Evolutionary conservation across 495 filamentous ascomycete species (phyloP), one percentile per base, ranked within the genome.

Genomic region (Jackrogersella multiformis): DNA sequence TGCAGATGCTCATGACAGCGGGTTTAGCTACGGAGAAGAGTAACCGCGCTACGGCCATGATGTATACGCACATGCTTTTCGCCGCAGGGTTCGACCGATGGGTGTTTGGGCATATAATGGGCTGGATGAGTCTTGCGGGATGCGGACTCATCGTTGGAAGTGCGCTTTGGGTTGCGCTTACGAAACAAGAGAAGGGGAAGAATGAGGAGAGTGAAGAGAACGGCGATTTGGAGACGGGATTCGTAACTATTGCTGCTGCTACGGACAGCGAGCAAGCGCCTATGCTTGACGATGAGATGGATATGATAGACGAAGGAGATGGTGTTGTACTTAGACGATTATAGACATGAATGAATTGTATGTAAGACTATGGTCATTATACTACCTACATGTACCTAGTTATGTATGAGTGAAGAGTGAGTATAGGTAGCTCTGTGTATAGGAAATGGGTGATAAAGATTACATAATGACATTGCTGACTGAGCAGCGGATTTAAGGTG

Each of bases 31-130:
- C 87, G 16, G 91, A 83, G 58, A 79, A 78, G 56, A 86, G 87
- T 5, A 87, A 88, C 18, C 83, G 91, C 20, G 93, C 93, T 2
- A 96, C 90, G 4, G 92, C 90, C 18, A 96, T 97, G 92, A 81
- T 92, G 3, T 98, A 97, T 73, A 92, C 88, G 42, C 90, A 96
- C 74, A 94, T 98, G 91, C 74, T 98, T 34, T 97, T 97, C 74
- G 94, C 94, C 9, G 79, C 96, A 13, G 85, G 85, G 12, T 93
- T 92, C 71, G 94, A 98, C 73, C 86, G 87, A 58, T 78, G 90
- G 48, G 78, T 97, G 10, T 97, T 90, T 82, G 89, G 90, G 0
- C 86, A 84, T 21, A 86, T 82, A 12, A 89, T 95, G 48, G 86
- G 86, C 15, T 70, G 81, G 30, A 76, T 88, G 66, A 92, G 89